These are phyloP conservation scores for Chrysanthemum makinoi DNA, from an alignment of 129 eudicot genomes.

Conservation along the genomic window DNA sequence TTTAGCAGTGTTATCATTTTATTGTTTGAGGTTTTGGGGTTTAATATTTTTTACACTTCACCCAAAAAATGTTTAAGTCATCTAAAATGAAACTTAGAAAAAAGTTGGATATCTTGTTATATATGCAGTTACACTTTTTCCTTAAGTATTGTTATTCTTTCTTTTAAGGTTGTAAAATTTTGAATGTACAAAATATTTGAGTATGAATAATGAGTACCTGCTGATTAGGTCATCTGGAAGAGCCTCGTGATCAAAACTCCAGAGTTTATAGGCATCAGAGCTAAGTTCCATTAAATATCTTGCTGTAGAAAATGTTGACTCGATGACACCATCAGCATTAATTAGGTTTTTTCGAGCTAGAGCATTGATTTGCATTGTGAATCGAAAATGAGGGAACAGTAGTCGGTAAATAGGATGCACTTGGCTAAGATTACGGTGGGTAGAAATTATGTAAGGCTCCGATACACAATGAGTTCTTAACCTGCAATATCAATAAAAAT, in stretches of 20 bases:
- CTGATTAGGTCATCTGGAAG: conserved; percentile 40
- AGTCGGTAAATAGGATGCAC: conserved; percentile 42
- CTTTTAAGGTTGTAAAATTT: no score
- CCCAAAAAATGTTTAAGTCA: no score
- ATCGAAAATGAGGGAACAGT: conserved; percentile 36
- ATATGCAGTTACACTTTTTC: no score
- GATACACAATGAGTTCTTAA: conserved; percentile 40
- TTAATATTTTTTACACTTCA: no score
- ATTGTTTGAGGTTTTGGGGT: no score
- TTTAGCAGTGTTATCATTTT: no score
- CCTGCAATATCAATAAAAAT: conserved; percentile 13
- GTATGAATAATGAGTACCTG: conserved; percentile 22
- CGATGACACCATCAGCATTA: conserved; percentile 34
- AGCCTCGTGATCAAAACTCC: conserved; percentile 43
- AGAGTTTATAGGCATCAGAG: conserved; percentile 29
- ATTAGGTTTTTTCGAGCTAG: conserved; percentile 31
- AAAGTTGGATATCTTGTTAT: no score
- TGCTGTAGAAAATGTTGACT: conserved; percentile 30
- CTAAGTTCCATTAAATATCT: conserved; percentile 35
- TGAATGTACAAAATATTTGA: no score
- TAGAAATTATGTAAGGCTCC: conserved; percentile 45
- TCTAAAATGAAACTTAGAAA: no score
- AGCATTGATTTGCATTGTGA: conserved; percentile 38
- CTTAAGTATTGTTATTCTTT: no score
- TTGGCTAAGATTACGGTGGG: conserved; percentile 38